A percentile compares a stretch with the other conserved stretches of the same genome.
These are phyloP conservation scores for Diaporthe caulivora DNA, from an alignment of 2,329 filamentous ascomycete genomes.

Conservation along the genomic window DNA sequence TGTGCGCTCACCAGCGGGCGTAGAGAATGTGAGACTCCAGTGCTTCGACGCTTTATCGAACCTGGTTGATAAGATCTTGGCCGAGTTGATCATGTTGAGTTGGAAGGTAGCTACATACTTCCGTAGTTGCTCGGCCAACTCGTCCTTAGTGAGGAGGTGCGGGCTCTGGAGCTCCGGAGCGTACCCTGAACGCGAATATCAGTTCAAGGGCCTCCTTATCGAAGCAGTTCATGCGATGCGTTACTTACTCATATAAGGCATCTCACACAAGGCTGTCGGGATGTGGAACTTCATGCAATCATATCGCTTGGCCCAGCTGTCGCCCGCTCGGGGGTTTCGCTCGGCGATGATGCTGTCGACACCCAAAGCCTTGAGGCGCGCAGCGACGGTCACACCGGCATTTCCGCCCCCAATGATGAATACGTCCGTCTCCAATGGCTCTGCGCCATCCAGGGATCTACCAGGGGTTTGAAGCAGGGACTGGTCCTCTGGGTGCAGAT, in stretches of 20 bases:
- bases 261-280: slow-evolving; percentile 50
- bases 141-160: slow-evolving; percentile 58
- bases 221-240: background rate
- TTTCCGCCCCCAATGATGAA: slow-evolving; percentile 51
- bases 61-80: slow-evolving; percentile 50
- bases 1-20: slow-evolving; percentile 43
- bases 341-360: slow-evolving; percentile 52
- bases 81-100: slow-evolving; percentile 58
- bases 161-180: slow-evolving; percentile 52
- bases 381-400: slow-evolving; percentile 48
- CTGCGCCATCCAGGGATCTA: slow-evolving; percentile 28
- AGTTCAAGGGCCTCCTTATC: background rate
- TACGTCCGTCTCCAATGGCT: slow-evolving; percentile 47
- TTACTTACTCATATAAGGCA: slow-evolving; percentile 49
- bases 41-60: slow-evolving; percentile 38
- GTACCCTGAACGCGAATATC: slow-evolving; percentile 46
- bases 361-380: slow-evolving; percentile 53
- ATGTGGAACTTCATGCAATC: slow-evolving; percentile 54
- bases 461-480: slow-evolving; percentile 43
- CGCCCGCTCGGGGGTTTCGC: slow-evolving; percentile 49
- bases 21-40: slow-evolving; percentile 52
- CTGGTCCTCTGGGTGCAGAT: slow-evolving; percentile 47
- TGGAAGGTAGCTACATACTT: slow-evolving; percentile 60
- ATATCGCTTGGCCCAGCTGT: slow-evolving; percentile 55
- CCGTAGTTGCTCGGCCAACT: slow-evolving; percentile 62